Percentiles rank a stretch among this genome's conserved stretches.
Evolutionary conservation across 441 rosid genomes (phyloP).

Genomic region (Arabidopsis lyrata): DNA sequence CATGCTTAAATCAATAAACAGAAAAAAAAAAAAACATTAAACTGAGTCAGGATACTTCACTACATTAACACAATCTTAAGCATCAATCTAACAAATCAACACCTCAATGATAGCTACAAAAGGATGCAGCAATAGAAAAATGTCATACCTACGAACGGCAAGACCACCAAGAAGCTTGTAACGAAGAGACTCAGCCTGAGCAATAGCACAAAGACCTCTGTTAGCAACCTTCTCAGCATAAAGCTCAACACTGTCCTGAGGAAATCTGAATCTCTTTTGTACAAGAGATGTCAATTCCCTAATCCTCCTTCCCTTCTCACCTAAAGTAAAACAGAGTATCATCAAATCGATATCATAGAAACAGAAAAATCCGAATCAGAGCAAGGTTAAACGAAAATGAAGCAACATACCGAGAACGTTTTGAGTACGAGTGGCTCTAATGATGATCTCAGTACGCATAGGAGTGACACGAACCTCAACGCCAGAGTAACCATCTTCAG

Average conservation of each 20-base stretch:
- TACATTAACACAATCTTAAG: background rate
- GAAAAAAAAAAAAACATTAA: too few species aligned
- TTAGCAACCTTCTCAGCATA: conserved; percentile 77
- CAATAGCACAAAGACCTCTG: conserved; percentile 87
- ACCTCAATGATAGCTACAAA: background rate
- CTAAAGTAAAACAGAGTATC: conserved; percentile 37
- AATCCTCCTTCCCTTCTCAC: conserved; percentile 89
- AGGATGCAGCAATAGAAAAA: background rate
- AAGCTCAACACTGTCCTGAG: conserved; percentile 76
- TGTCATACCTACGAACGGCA: conserved; percentile 71
- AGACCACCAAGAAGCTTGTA: conserved; percentile 95
- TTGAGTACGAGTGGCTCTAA: conserved; percentile 80
- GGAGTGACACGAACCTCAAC: conserved; percentile 81
- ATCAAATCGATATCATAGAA: background rate
- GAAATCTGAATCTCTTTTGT: conserved; percentile 81
- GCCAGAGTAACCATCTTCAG: conserved; percentile 87
- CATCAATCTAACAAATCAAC: background rate
- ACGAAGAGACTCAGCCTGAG: conserved; percentile 87
- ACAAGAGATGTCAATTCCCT: conserved; percentile 88
- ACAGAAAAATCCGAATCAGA: background rate
- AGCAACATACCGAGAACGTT: conserved; percentile 64
- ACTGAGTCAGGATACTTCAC: too few species aligned
- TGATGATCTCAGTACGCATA: conserved; percentile 78
- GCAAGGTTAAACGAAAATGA: conserved; percentile 34
- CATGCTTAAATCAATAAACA: background rate